Evolutionary conservation across 2,329 filamentous ascomycete genomes (phyloP).

Genomic region (Venturia oleaginea): DNA sequence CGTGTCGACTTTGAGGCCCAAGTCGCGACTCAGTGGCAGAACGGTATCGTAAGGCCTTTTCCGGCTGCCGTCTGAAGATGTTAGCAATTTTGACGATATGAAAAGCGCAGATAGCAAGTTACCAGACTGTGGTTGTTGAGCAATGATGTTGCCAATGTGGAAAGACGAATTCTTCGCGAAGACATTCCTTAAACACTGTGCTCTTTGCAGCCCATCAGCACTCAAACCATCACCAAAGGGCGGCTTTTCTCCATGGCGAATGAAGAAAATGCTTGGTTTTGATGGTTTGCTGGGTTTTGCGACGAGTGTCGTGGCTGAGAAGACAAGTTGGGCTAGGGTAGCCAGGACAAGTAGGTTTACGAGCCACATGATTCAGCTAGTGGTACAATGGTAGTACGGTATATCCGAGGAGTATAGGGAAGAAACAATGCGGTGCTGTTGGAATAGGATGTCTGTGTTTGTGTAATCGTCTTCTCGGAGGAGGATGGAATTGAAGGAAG

Average conservation of each 20-base stretch:
- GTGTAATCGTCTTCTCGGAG: no score
- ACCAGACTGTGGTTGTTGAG: slow-evolving; percentile 44
- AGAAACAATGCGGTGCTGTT: no score
- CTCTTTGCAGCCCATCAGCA: slow-evolving; percentile 43
- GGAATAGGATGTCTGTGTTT: no score
- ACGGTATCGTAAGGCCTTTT: slow-evolving; percentile 50
- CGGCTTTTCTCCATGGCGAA: slow-evolving; percentile 57
- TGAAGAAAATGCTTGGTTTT: slow-evolving; percentile 49
- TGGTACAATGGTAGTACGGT: not conserved
- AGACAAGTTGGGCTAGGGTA: not conserved
- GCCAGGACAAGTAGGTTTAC: not conserved
- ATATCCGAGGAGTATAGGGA: not conserved
- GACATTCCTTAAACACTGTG: slow-evolving; percentile 49
- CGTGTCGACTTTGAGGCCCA: slow-evolving; percentile 46
- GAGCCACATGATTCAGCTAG: not conserved
- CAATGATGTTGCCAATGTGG: slow-evolving; percentile 51
- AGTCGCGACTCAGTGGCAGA: slow-evolving; percentile 44
- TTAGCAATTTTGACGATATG: not conserved
- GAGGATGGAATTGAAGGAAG: no score
- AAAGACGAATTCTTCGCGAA: slow-evolving; percentile 46
- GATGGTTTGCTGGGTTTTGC: slow-evolving; percentile 2
- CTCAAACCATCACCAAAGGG: slow-evolving; percentile 41
- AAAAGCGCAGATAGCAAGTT: not conserved
- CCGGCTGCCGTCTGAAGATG: slow-evolving; percentile 38
- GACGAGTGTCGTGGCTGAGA: not conserved